Conservation (phyloP, 2,329 filamentous ascomycete species). For the Didymella lethalis region DNA sequence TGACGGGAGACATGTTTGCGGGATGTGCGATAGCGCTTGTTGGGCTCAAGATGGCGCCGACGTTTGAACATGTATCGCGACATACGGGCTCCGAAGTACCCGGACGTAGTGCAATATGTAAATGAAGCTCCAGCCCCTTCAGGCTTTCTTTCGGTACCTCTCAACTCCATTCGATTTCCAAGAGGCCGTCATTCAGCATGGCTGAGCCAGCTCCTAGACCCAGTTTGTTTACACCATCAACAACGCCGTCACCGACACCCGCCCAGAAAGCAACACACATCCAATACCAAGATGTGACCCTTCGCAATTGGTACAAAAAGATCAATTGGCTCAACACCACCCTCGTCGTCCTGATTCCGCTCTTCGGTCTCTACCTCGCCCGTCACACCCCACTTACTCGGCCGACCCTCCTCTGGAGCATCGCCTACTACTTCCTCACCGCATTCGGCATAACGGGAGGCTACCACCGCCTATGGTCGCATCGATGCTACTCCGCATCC, state of each 20-base stretch:
- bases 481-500: conserved; percentile 55
- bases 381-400: conserved; percentile 77
- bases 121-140: conserved; percentile 2
- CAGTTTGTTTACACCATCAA: conserved; percentile 10
- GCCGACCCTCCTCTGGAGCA: conserved; percentile 75
- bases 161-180: background rate
- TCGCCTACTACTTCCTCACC: conserved; percentile 83
- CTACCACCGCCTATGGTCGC: conserved; percentile 78
- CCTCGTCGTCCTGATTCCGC: conserved; percentile 78
- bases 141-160: background rate
- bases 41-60: conserved; percentile 4
- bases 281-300: conserved; percentile 27
- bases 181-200: conserved; percentile 3
- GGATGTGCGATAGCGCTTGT: background rate
- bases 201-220: conserved; percentile 17
- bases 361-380: conserved; percentile 74
- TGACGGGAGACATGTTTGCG: background rate
- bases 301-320: conserved; percentile 83
- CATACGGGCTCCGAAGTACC: conserved; percentile 2
- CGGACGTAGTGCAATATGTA: conserved; percentile 6
- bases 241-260: conserved; percentile 8
- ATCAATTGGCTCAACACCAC: conserved; percentile 90
- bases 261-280: conserved; percentile 29
- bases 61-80: conserved; percentile 1
- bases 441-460: conserved; percentile 66